Evolutionary conservation across 345 rosid species (phyloP).

Genomic region (Hirschfeldia incana): DNA sequence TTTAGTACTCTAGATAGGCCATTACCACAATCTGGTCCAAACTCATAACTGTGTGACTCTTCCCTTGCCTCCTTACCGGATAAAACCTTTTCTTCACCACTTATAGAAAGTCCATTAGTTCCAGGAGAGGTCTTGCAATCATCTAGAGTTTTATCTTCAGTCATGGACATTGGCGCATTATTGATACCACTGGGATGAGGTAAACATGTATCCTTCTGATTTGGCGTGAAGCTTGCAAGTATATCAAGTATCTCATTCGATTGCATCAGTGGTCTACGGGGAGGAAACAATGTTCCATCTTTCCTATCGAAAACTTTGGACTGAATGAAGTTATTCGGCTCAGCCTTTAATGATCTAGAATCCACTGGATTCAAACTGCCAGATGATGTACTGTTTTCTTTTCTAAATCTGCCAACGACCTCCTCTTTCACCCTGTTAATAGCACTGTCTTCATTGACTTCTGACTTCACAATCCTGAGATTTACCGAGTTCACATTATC

Average conservation of each 20-base stretch:
- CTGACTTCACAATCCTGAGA: constrained; percentile 54
- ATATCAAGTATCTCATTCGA: constrained; percentile 19
- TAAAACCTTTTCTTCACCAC: constrained; percentile 61
- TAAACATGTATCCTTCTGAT: constrained; percentile 27
- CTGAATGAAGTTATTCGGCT: constrained; percentile 43
- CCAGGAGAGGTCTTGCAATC: constrained; percentile 36
- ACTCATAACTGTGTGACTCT: constrained; percentile 48
- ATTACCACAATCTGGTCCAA: constrained; percentile 49
- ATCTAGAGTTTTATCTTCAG: constrained; percentile 36
- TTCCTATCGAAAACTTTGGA: constrained; percentile 30
- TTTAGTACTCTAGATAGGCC: constrained; percentile 40
- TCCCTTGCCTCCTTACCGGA: constrained; percentile 53
- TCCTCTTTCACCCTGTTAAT: constrained; percentile 50
- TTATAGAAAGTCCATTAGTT: constrained; percentile 44
- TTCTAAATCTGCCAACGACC: constrained; percentile 35
- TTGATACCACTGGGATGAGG: constrained; percentile 14
- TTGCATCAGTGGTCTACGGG: constrained; percentile 24
- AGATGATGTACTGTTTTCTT: constrained; percentile 28
- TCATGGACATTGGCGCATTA: constrained; percentile 27
- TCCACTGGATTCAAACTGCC: constrained; percentile 33
- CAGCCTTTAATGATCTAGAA: constrained; percentile 51
- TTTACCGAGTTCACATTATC: constrained; percentile 33
- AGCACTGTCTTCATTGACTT: constrained; percentile 54
- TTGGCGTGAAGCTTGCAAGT: constrained; percentile 32
- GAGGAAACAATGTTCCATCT: constrained; percentile 36